Conservation (phyloP, 805 yeast species). For the Wickerhamiella vanderwaltii region DNA sequence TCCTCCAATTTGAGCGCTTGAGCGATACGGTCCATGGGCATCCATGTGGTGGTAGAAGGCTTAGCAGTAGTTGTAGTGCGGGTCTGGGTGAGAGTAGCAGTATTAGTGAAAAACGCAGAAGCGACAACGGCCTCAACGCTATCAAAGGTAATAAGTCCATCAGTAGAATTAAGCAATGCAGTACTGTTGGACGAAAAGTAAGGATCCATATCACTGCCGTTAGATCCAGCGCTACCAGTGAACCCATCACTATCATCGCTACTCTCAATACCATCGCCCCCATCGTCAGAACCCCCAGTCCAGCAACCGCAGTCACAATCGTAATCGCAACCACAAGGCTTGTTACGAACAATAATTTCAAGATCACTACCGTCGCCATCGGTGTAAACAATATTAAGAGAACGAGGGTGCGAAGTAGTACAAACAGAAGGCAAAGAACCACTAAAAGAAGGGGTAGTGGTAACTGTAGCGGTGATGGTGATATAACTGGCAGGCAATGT, state of each 20-base stretch:
- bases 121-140: background rate
- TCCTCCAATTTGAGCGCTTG: constrained; percentile 3
- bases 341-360: constrained; percentile 16
- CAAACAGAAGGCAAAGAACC: background rate
- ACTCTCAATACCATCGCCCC: background rate
- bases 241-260: background rate
- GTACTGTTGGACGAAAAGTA: background rate
- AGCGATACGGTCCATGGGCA: constrained; percentile 6
- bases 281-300: background rate
- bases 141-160: background rate
- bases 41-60: constrained; percentile 3
- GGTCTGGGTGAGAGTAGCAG: background rate
- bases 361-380: constrained; percentile 18
- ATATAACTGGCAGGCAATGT: background rate
- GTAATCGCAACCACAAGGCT: constrained; percentile 9
- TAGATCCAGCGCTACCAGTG: no score
- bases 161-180: background rate
- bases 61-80: background rate
- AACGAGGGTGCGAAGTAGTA: constrained; percentile 1
- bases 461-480: constrained; percentile 3
- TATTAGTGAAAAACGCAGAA: background rate
- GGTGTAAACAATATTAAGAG: constrained; percentile 14
- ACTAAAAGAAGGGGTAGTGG: background rate
- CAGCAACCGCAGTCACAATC: constrained; percentile 9
- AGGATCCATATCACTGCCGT: background rate